phyloP scores from a whole-genome alignment of 306 rosid genomes.

The Lathyrus tuberosus region DNA sequence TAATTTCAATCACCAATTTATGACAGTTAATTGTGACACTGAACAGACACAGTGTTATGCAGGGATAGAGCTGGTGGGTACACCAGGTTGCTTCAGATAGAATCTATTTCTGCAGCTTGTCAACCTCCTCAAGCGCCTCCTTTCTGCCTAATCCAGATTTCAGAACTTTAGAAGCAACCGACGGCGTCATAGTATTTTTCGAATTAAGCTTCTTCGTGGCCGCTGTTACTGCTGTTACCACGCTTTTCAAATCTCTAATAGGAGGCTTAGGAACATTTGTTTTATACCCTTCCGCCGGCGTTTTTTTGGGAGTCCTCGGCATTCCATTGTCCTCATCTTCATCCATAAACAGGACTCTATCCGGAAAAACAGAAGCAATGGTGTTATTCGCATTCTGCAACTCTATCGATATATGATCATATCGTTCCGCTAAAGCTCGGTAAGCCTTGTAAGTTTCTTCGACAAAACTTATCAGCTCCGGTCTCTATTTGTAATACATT shows the following conservation, averaged over 20 bases:
- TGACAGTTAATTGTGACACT: conserved; percentile 27
- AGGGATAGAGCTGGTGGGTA: conserved; percentile 96
- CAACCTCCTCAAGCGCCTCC: conserved; percentile 70
- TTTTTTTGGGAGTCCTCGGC: conserved; percentile 47
- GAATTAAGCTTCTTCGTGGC: conserved; percentile 54
- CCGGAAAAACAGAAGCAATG: conserved; percentile 90
- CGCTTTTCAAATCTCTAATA: conserved; percentile 54
- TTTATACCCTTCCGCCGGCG: conserved; percentile 45
- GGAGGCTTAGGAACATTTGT: conserved; percentile 66
- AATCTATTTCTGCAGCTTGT: conserved; percentile 82
- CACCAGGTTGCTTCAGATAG: conserved; percentile 82
- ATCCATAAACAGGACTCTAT: conserved; percentile 86
- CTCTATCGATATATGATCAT: conserved; percentile 92
- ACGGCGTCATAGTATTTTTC: conserved; percentile 34
- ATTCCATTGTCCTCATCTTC: conserved; percentile 73
- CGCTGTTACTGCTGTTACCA: conserved; percentile 43
- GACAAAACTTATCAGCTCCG: conserved; percentile 80
- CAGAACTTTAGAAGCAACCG: conserved; percentile 36
- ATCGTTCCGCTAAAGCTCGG: conserved; percentile 89
- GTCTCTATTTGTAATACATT: conserved; percentile 95
- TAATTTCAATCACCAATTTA: conserved; percentile 11
- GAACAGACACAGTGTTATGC: conserved; percentile 36
- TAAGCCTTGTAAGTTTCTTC: conserved; percentile 86
- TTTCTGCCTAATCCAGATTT: conserved; percentile 81
- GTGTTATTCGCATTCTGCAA: conserved; percentile 94